Evolutionary conservation across 495 filamentous ascomycete genomes (phyloP), one percentile per base, ranked within the genome.

Genomic region (Clavariopsis aquatica): DNA sequence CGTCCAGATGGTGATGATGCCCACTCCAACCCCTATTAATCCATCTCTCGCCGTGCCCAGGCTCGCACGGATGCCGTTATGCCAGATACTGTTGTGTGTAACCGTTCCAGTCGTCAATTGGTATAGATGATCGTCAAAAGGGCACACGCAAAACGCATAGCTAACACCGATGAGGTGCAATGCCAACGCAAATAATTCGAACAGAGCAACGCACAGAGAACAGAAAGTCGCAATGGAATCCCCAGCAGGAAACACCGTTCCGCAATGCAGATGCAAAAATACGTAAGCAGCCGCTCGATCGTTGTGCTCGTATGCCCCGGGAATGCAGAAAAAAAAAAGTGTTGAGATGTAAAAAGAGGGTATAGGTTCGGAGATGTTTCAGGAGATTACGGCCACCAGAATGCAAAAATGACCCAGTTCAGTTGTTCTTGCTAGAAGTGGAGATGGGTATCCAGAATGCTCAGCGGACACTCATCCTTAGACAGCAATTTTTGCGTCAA

Each of bases 211-310:
- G 26, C 26, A 51, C 20, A 28, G 19, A 51, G 17, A 51, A 23
- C 2, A 51, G 10, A 28, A 23, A 23, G 4, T 3, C 7, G 26
- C 47, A 28, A 23, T 24, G 26, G 5, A 51, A 51, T 23, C 8
- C 7, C 47, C 20, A 28, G 26, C 20, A 23, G 26, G 15, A 51
- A 28, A 51, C 47, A 23, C 47, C 47, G 26, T 51, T 51, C 47
- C 47, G 47, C 47, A 51, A 51, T 51, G 47, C 47, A 51, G 47
- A 51, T 51, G 47, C 47, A 9, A 28, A 28, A 51, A 28, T 9
- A 51, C 19, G 26, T 24, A 51, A 51, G 26, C 26, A n/a, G 9
- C 20, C 22, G 47, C 26, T 51, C 8, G 20, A 8, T 51, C 47
- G 47, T 24, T 23, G 47, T 43, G 38, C 4, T 43, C 13, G 38